Conservation (phyloP, 345 rosid species). For the Hypericum androsaemum region DNA sequence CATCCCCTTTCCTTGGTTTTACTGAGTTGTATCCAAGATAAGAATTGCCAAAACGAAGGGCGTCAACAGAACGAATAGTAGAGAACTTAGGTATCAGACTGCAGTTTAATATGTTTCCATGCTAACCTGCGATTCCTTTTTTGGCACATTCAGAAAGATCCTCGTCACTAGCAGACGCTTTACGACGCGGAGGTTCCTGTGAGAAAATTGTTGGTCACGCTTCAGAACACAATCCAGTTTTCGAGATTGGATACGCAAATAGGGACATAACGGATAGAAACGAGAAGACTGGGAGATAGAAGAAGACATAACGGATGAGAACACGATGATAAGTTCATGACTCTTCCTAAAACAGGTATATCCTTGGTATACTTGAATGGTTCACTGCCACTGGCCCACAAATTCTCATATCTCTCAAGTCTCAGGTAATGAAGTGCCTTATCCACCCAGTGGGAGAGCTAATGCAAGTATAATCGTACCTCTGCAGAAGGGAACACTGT, state of each 20-base stretch:
- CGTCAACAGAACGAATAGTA: neutral
- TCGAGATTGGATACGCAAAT: no score
- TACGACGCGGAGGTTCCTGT: slow-evolving; percentile 62
- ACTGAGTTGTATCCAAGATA: slow-evolving; percentile 28
- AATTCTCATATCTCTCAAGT: no score
- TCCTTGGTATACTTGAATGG: no score
- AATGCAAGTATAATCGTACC: slow-evolving; percentile 36
- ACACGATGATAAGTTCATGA: no score
- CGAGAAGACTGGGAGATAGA: no score
- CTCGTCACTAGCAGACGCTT: slow-evolving; percentile 35
- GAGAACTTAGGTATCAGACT: neutral
- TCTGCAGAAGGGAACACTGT: slow-evolving; percentile 83
- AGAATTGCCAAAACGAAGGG: slow-evolving; percentile 5
- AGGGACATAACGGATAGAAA: no score
- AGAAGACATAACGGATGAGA: no score
- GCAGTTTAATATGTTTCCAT: neutral
- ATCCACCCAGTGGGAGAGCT: neutral
- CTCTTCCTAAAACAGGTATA: no score
- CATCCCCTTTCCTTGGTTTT: slow-evolving; percentile 81
- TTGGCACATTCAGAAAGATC: slow-evolving; percentile 86
- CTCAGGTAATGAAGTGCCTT: no score
- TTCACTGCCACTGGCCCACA: no score
- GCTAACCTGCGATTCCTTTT: slow-evolving; percentile 83
- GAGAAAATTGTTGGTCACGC: slow-evolving; percentile 11
- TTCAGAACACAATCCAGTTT: slow-evolving; percentile 1